These are phyloP conservation scores for Emericellopsis cladophorae DNA, from an alignment of 2,329 filamentous ascomycete genomes.

Conservation along the genomic window DNA sequence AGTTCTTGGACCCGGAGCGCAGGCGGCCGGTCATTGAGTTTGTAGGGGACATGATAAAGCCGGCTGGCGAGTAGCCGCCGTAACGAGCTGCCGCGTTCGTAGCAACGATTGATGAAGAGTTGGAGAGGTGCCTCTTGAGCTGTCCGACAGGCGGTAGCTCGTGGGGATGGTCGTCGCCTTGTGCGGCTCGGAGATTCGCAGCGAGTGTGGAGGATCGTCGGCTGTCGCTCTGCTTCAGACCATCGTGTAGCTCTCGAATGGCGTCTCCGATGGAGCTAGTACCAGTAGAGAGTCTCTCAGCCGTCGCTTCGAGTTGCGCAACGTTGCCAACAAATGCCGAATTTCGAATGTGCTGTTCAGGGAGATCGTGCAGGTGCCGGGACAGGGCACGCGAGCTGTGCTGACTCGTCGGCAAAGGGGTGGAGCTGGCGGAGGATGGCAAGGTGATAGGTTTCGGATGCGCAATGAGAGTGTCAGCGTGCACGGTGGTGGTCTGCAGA, in stretches of 20 bases:
- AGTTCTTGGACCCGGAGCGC: conserved; percentile 41
- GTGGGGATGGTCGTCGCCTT: conserved; percentile 14
- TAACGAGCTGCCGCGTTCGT: conserved; percentile 53
- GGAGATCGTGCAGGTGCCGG: conserved; percentile 32
- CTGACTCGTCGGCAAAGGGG: conserved; percentile 18
- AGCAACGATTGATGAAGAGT: conserved; percentile 52
- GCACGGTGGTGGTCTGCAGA: conserved; percentile 23
- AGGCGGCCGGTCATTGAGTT: conserved; percentile 46
- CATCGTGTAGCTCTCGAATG: conserved; percentile 59
- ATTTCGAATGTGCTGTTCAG: conserved; percentile 43
- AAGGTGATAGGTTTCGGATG: conserved; percentile 33
- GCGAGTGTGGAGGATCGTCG: conserved; percentile 50
- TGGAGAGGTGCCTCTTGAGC: conserved; percentile 31
- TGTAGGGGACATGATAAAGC: conserved; percentile 54
- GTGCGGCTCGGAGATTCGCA: conserved; percentile 23
- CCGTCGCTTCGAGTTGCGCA: conserved; percentile 61
- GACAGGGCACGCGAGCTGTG: conserved; percentile 24
- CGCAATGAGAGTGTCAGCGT: conserved; percentile 28
- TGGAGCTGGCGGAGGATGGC: conserved; percentile 24
- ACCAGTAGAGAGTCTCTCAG: conserved; percentile 57
- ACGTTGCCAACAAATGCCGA: conserved; percentile 55
- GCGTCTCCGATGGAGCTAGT: conserved; percentile 68
- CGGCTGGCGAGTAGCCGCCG: conserved; percentile 58
- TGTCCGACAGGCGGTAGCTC: conserved; percentile 9
- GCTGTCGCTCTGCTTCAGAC: conserved; percentile 59